Base-by-base conservation (phyloP, 225 moss, liverwort and hornwort species). In the Physcomitrium patens region DNA sequence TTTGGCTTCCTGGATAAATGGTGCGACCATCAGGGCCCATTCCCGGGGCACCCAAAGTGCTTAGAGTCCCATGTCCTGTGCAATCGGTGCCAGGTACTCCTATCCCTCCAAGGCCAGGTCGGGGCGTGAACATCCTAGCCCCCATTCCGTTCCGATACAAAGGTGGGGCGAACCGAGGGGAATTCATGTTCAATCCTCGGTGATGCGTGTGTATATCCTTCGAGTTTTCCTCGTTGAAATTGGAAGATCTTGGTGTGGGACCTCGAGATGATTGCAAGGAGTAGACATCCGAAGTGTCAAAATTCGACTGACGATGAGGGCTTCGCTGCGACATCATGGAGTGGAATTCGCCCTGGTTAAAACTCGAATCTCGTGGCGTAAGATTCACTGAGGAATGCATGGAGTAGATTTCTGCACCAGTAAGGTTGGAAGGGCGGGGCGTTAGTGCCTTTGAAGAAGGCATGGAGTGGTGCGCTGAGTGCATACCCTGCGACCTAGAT, bases 341-440 rank as follows among this genome's bases (percentile, higher is more conserved):
- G 55, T 86, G 83, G 31, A 86, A 82, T 22, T 42, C 99, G 17
- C 87, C 91, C 58, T 95, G 93, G 74, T 91, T 99, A 78, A 99
- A 93, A 78, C 86, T 99, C 5, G 95, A 95, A 63, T 95, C 95
- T 17, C 95, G 63, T 0, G 99, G 95, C 0, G 99, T 99, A 11
- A 95, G 81, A 86, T 99, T 95, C 13, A 95, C 93, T 0, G 95
- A 95, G 0, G 91, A 92, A 72, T 99, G 93, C 71, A 99, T 90
- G 9, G 95, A 95, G 69, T 99, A 99, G 74, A 99, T 99, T 71
- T 99, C 99, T 2, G 95, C 95, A 13, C 95, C 99, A 0, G 99
- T 93, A 26, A 99, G 93, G 60, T 99, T 99, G 0, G 91, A 92
- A 1, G 99, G 99, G 8, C 99, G 89, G 2, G 94, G 95, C 0